Conservation (phyloP, 306 rosid species). For the Oemleria cerasiformis region DNA sequence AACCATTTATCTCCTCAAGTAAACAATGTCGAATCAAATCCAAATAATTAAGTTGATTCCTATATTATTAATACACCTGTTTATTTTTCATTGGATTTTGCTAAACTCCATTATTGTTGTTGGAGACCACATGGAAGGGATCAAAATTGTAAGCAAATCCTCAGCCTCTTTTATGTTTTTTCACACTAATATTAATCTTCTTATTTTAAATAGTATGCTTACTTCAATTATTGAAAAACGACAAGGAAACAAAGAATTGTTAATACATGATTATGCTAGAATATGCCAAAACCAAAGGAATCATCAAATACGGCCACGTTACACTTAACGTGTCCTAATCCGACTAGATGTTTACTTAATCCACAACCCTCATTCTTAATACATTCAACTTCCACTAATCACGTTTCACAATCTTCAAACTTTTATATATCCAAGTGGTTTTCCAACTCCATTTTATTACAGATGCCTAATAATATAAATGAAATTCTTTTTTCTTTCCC, state of each 20-base stretch:
- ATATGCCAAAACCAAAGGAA: not conserved
- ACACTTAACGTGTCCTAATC: not conserved
- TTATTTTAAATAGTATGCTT: not conserved
- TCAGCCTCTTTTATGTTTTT: no score
- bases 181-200: no score
- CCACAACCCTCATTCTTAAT: not conserved
- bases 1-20: no score
- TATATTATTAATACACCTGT: no score
- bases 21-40: no score
- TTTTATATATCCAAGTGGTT: not conserved
- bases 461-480: no score
- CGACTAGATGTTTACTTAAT: not conserved
- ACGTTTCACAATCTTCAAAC: not conserved
- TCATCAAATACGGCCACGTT: not conserved
- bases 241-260: constrained; percentile 14
- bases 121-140: constrained; percentile 45
- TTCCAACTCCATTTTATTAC: no score
- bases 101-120: constrained; percentile 44
- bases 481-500: no score
- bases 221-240: constrained; percentile 1
- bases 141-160: constrained; percentile 20
- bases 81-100: not conserved
- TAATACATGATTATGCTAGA: not conserved
- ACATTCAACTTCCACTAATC: constrained; percentile 5
- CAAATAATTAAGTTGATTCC: no score